phyloP scores from a whole-genome alignment of 306 rosid species.

The Fragaria iinumae region DNA sequence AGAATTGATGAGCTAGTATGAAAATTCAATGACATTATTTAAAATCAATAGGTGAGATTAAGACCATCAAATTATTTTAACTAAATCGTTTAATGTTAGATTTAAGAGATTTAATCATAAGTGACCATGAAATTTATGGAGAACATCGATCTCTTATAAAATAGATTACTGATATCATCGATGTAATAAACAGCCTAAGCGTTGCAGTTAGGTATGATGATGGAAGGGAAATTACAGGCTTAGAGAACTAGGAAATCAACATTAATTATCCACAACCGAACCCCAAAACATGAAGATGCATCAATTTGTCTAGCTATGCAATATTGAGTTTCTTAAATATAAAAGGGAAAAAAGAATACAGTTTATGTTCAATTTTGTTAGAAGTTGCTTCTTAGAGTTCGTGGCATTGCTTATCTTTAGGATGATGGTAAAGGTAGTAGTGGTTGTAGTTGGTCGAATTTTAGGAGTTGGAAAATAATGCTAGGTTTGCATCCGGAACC shows the following conservation, averaged over 20 bases:
- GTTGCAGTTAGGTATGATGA: neutral
- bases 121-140: neutral
- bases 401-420: neutral
- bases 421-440: neutral
- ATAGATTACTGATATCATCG: no score
- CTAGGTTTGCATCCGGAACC: neutral
- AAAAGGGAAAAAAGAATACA: neutral
- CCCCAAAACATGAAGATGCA: neutral
- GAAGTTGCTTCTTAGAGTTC: constrained; percentile 1
- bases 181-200: no score
- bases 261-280: neutral
- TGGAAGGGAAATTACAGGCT: neutral
- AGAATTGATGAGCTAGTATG: no score
- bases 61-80: neutral
- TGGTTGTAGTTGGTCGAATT: neutral
- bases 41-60: neutral
- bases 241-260: neutral
- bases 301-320: neutral
- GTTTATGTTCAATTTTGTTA: neutral
- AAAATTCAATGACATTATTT: neutral
- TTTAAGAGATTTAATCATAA: no score
- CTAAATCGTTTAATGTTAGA: neutral
- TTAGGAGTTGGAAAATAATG: no score
- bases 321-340: neutral
- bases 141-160: neutral